Evolutionary conservation across 2,329 filamentous ascomycete genomes (phyloP).

Genomic region (Alternaria ventricosa): DNA sequence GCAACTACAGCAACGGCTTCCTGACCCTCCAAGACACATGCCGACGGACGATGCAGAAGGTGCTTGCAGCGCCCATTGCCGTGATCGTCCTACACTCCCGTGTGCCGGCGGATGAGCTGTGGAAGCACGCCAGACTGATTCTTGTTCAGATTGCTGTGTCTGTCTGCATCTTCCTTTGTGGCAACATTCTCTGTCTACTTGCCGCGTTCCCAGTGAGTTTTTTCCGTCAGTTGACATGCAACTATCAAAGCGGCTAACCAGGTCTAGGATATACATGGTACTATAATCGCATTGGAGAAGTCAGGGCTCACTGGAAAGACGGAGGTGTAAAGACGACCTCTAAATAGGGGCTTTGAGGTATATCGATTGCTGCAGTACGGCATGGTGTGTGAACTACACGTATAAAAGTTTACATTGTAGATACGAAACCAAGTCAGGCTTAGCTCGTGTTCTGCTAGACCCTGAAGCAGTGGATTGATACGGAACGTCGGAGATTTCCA

Average conservation of each 20-base stretch:
- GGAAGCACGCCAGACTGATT: not conserved
- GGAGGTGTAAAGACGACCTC: not conserved
- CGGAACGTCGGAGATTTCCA: not conserved
- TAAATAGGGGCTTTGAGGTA: not conserved
- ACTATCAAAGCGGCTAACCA: not conserved
- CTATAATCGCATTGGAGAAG: not conserved
- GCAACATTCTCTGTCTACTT: constrained; percentile 3
- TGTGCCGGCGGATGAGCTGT: not conserved
- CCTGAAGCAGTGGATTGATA: not conserved
- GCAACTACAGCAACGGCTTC: constrained; percentile 4
- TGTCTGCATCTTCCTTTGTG: not conserved
- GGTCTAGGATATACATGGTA: not conserved
- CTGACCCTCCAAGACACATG: not conserved
- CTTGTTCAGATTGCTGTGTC: not conserved
- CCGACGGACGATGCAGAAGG: not conserved
- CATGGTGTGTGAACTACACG: not conserved
- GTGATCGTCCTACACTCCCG: not conserved
- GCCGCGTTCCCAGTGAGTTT: constrained; percentile 4
- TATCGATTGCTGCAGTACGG: not conserved
- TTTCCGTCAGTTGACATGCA: not conserved
- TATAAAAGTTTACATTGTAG: not conserved
- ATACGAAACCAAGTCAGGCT: not conserved
- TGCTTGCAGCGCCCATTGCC: constrained; percentile 5
- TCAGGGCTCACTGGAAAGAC: not conserved
- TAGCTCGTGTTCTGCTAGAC: not conserved